Percentiles rank a stretch among this genome's conserved stretches.
phyloP scores from a whole-genome alignment of 192 early-diverging fungal genomes.

The Gigaspora rosea region DNA sequence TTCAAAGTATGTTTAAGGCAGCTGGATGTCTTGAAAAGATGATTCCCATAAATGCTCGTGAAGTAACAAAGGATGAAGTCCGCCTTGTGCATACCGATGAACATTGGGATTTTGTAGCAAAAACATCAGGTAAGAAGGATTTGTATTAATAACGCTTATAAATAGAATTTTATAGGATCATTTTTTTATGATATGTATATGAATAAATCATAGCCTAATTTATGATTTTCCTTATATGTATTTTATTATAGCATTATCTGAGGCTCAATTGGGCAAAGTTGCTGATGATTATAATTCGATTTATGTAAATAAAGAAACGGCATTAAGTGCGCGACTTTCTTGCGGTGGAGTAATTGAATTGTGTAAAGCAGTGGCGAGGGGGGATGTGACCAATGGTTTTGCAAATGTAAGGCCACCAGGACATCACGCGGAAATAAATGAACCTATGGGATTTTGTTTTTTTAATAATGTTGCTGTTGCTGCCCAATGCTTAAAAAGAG shows the following conservation, averaged over 20 bases:
- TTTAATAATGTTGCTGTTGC: constrained; percentile 91
- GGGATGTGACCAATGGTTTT: constrained; percentile 72
- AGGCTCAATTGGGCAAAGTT: constrained; percentile 49
- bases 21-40: constrained; percentile 52
- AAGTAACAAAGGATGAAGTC: constrained; percentile 54
- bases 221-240: not conserved
- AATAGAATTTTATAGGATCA: not conserved
- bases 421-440: constrained; percentile 82
- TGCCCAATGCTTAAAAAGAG: constrained; percentile 56
- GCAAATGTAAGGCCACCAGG: constrained; percentile 93
- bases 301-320: constrained; percentile 67
- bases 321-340: constrained; percentile 66
- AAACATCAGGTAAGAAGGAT: constrained; percentile 44
- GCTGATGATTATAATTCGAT: constrained; percentile 62
- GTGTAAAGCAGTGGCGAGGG: constrained; percentile 67
- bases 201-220: not conserved
- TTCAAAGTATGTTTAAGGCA: constrained; percentile 55
- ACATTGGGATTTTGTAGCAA: constrained; percentile 47
- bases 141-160: not conserved
- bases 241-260: constrained; percentile 41
- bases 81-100: constrained; percentile 54
- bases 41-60: constrained; percentile 43
- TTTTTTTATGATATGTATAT: not conserved
- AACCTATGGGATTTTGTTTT: constrained; percentile 86
- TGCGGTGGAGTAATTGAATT: constrained; percentile 76